Evolutionary conservation across 495 filamentous ascomycete genomes (phyloP), one percentile per base, ranked within the genome.

Genomic region (Aspergillus sclerotioniger): DNA sequence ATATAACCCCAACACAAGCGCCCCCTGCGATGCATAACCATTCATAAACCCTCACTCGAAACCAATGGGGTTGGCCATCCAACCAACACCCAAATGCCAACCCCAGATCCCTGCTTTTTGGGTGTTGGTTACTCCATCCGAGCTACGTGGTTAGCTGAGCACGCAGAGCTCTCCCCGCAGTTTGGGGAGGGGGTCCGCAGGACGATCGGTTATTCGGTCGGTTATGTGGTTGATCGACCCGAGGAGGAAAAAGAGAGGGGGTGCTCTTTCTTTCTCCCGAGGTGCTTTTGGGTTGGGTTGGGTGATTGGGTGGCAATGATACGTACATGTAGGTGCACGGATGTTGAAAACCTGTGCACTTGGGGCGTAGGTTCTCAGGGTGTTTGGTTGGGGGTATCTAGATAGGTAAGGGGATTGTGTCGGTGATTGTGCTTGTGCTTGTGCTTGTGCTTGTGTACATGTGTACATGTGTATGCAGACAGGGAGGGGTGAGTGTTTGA

Each of bases 151-250:
- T 35, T 21, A 39, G 43, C 21, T 39, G 51, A 46, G 44, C 47
- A 25, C 25, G 25, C 32, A 65, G 8, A 33, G 51, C 54, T 29
- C 31, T 53, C 64, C 69, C 69, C 67, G 65, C 67, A 65, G 64
- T 58, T 51, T 31, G 15, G 13, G 37, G 37, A n/a, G 5, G 37
- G 10, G 25, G 25, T 5, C 2, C 25, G 25, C 10, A 41, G 8
- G 33, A 15, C 33, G 54, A 57, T 64, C 69, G 67, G 69, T 62
- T 69, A 67, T 59, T 28, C 17, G 37, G 37, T 41, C 13, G 37
- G 13, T 41, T 41, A n/a, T 12, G 10, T 1, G 37, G 12, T 13
- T 12, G 37, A 41, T 41, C 37, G 37, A n/a, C 37, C 37, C 37
- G 37, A 41, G 12, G 37, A 15, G 37, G 37, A 19, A 39, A 28